Evolutionary conservation across 345 rosid genomes (phyloP), one percentile per base, ranked within the genome.

Genomic region (Linum tenue): DNA sequence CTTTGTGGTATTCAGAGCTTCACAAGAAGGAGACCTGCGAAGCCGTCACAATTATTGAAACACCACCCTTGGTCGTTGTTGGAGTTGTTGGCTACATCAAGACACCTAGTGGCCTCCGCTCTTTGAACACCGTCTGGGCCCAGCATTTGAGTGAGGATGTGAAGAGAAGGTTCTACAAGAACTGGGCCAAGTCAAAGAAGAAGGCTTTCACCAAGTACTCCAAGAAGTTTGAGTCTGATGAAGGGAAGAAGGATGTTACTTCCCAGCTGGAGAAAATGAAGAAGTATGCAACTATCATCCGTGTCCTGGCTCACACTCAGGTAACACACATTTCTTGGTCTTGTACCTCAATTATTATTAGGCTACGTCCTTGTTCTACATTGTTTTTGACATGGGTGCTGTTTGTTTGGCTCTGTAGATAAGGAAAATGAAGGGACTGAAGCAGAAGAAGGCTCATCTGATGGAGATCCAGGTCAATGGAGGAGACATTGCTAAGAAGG

Each of bases 21-120:
- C 96, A 86, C 86, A 89, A 89, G 86, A 89, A 89, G 77, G 94
- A 89, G 80, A 85, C 96, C 2, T 86, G 94, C 43, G 96, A 89
- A 70, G 94, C 96, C 55, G 96, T 89, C 50, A 89, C 96, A 2
- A 72, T 89, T 16, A 36, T 89, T 73, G 96, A 89, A 71, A 83
- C 96, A 55, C 96, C 96, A 44, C 62, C 31, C 31, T 22, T 22
- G 31, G 31, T 22, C 31, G 31, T 22, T 22, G 31, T 22, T 22
- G 31, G 31, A 22, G 31, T 22, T 22, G 31, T 22, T 22, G 31
- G 31, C 31, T 22, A 22, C 31, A 22, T 22, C 31, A 86, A 79
- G 78, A 86, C 96, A 6, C 91, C 96, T 0, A 80, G 87, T 65
- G 96, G 91, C 11, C 80, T 89, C n/a, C 82, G 94, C 35, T 59